These are phyloP conservation scores for Pisolithus marmoratus DNA, from an alignment of 768 basidiomycete genomes.

Conservation along the genomic window DNA sequence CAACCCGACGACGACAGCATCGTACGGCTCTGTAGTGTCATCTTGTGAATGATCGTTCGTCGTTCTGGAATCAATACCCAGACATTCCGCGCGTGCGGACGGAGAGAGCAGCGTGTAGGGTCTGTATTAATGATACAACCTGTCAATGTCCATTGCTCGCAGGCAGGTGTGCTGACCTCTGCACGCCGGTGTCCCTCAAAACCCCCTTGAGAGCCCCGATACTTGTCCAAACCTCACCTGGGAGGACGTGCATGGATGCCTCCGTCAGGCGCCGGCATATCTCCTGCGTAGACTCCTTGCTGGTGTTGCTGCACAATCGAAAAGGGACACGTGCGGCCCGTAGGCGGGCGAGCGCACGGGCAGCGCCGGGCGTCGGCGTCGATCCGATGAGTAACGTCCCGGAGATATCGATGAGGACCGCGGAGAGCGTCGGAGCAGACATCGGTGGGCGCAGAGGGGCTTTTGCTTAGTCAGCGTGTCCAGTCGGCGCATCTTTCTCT, in stretches of 20 bases:
- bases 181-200: constrained; percentile 36
- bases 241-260: constrained; percentile 45
- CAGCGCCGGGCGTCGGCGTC: constrained; percentile 43
- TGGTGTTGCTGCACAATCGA: constrained; percentile 63
- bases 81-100: constrained; percentile 20
- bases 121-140: constrained; percentile 26
- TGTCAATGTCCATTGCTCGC: background rate
- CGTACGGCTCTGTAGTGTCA: constrained; percentile 28
- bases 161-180: constrained; percentile 26
- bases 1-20: constrained; percentile 62
- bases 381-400: constrained; percentile 59
- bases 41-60: background rate
- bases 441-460: no score
- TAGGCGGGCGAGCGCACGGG: constrained; percentile 20
- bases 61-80: background rate
- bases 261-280: constrained; percentile 37
- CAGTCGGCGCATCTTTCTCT: no score
- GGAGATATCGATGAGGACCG: constrained; percentile 60
- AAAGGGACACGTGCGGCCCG: constrained; percentile 34
- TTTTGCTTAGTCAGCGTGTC: no score
- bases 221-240: constrained; percentile 56
- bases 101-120: constrained; percentile 53
- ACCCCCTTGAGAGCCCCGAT: constrained; percentile 50
- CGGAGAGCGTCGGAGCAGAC: constrained; percentile 30
- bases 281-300: constrained; percentile 50